phyloP scores from a whole-genome alignment of 2,329 filamentous ascomycete species.

The Paecilomyces formosus region DNA sequence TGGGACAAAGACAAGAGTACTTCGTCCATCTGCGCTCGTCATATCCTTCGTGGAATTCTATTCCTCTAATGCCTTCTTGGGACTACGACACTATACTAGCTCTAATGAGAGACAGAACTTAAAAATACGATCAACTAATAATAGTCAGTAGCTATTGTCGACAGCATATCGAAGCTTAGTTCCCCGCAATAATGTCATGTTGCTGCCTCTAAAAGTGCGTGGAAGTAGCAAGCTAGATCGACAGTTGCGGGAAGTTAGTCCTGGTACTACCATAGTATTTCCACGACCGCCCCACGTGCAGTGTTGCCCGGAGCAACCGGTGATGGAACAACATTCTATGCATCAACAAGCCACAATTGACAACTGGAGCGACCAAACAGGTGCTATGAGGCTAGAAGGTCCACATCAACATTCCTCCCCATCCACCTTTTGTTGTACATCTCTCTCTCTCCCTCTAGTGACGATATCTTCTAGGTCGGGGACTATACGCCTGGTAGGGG shows the following conservation, averaged over 20 bases:
- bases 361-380: slow-evolving; percentile 17
- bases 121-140: neutral
- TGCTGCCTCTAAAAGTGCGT: neutral
- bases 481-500: neutral
- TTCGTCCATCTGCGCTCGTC: neutral
- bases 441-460: slow-evolving; percentile 4
- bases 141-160: neutral
- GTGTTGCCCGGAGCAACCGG: slow-evolving; percentile 28
- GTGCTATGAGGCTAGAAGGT: slow-evolving; percentile 13
- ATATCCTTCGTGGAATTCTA: neutral
- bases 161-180: too few species aligned
- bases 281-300: neutral
- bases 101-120: neutral
- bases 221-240: neutral
- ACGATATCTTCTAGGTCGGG: neutral
- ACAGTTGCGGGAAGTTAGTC: neutral
- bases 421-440: slow-evolving; percentile 5
- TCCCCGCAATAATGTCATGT: too few species aligned
- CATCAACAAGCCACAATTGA: slow-evolving; percentile 15
- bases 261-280: neutral
- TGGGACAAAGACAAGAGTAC: too few species aligned
- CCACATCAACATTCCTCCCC: slow-evolving; percentile 24
- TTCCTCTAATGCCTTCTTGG: neutral
- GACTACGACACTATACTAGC: too few species aligned
- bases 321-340: slow-evolving; percentile 16